Evolutionary conservation across 2,329 filamentous ascomycete species (phyloP).

Genomic region (Verticillium dahliae): DNA sequence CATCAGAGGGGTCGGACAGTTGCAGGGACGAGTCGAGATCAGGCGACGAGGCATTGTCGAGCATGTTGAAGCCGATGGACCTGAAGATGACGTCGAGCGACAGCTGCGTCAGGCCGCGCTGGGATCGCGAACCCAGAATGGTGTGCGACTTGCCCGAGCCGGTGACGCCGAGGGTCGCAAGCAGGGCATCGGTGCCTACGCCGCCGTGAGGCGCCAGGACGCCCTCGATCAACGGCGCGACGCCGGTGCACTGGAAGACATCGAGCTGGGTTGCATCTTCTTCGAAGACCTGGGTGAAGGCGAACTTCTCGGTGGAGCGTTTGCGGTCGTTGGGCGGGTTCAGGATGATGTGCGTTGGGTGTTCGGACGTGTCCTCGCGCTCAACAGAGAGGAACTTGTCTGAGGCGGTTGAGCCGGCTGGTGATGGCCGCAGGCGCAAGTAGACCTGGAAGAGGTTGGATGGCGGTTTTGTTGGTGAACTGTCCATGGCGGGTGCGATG

Average conservation of each 20-base stretch:
- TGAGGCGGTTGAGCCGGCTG: conserved; percentile 30
- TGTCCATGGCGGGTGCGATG: conserved; percentile 6
- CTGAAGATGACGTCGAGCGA: conserved; percentile 84
- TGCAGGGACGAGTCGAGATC: conserved; percentile 67
- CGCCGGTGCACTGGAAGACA: conserved; percentile 73
- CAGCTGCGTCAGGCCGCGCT: conserved; percentile 88
- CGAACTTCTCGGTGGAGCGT: conserved; percentile 86
- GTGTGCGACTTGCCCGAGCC: conserved; percentile 98
- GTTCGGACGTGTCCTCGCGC: conserved; percentile 32
- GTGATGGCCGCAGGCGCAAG: conserved; percentile 71
- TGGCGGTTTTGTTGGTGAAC: conserved; percentile 6
- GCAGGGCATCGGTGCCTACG: conserved; percentile 78
- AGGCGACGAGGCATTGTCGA: conserved; percentile 47
- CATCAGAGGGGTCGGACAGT: conserved; percentile 74
- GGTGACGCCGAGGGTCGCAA: conserved; percentile 89
- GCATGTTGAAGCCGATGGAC: conserved; percentile 67
- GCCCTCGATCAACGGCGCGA: conserved; percentile 70
- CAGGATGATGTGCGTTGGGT: conserved; percentile 64
- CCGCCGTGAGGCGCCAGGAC: conserved; percentile 67
- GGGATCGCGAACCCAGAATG: conserved; percentile 78
- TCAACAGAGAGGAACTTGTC: conserved; percentile 81
- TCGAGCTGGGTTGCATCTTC: conserved; percentile 80
- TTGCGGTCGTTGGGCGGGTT: conserved; percentile 81
- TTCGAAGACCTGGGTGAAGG: conserved; percentile 89
- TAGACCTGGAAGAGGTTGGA: conserved; percentile 81